Evolutionary conservation across 2,329 filamentous ascomycete genomes (phyloP), one percentile per base, ranked within the genome.

Genomic region (Cytospora leucostoma): DNA sequence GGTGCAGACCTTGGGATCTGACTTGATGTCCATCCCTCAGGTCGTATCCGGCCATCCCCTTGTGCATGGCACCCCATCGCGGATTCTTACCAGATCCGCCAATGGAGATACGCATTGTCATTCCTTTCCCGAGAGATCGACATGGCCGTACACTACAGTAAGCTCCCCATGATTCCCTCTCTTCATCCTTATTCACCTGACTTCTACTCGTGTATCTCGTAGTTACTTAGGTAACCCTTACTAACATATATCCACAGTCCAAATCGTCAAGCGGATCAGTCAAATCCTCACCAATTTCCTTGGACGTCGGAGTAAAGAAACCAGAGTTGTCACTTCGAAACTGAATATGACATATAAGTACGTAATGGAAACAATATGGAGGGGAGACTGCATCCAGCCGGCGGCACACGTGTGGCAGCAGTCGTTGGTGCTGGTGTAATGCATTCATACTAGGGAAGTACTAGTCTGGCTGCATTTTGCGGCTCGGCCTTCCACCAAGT

Each of bases 401-500:
- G 27, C n/a, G 35, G 38, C n/a, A 52, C 44, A 34, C 15, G 21
- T n/a, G 56, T 21, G 15, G 34, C 40, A 34, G n/a, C 13, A 6
- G 8, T 52, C 19, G 58, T 54, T 50, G 32, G 53, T 33, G 38
- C 56, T 40, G 56, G 56, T 49, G 57, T 59, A 53, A 44, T 7
- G 10, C 2, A 10, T 7, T 44, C 2, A 10, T 47, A 47, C n/a
- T 47, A 47, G n/a, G 8, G 47, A 60, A 60, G 58, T 54, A 50
- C 58, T 54, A 60, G 34, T n/a, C 49, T 50, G 53, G 53, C 19
- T 44, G 50, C 27, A 40, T 35, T 34, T 38, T 19, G 17, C n/a
- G 44, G 44, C 44, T 60, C 49, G 58, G 34, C 44, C 58, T 60
- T 47, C 58, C 58, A 60, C 58, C 58, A 60, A 60, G 58, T 54